Evolutionary conservation across 2,329 filamentous ascomycete species (phyloP).

Genomic region (Ambrosiella xylebori): DNA sequence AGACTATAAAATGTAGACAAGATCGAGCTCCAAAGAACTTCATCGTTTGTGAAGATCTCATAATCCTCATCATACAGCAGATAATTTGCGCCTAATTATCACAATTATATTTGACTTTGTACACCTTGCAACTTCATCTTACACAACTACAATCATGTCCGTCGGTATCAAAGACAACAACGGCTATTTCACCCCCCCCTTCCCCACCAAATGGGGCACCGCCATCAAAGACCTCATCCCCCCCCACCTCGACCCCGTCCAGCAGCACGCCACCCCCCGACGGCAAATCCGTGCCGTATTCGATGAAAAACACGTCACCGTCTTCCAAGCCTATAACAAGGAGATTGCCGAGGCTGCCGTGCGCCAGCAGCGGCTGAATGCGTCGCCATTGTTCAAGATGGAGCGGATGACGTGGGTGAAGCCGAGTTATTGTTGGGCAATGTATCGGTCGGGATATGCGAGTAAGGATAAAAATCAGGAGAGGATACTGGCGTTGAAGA

Average conservation of each 20-base stretch:
- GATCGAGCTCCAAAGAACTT: too few relatives aligned
- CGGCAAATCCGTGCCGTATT: slow-evolving; percentile 36
- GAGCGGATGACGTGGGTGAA: slow-evolving; percentile 49
- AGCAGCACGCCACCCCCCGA: slow-evolving; percentile 18
- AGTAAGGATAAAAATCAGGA: slow-evolving; percentile 37
- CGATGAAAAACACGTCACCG: slow-evolving; percentile 34
- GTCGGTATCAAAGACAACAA: background rate
- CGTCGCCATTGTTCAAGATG: slow-evolving; percentile 34
- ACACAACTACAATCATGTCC: background rate
- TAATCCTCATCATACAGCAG: too few relatives aligned
- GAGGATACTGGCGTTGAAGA: slow-evolving; percentile 38
- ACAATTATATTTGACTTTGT: background rate
- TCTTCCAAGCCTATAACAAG: slow-evolving; percentile 43
- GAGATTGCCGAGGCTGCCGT: slow-evolving; percentile 37
- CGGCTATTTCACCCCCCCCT: background rate
- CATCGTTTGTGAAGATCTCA: too few relatives aligned
- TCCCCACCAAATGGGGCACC: background rate
- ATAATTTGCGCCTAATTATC: background rate
- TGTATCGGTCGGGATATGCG: slow-evolving; percentile 44
- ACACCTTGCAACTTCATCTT: background rate
- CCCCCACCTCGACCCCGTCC: background rate
- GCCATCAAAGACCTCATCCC: background rate
- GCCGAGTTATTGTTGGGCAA: slow-evolving; percentile 46
- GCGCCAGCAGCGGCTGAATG: slow-evolving; percentile 30
- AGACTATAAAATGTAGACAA: too few relatives aligned